Base-by-base conservation (phyloP, 305 asterid species). In the Fraxinus xanthoxyloides region DNA sequence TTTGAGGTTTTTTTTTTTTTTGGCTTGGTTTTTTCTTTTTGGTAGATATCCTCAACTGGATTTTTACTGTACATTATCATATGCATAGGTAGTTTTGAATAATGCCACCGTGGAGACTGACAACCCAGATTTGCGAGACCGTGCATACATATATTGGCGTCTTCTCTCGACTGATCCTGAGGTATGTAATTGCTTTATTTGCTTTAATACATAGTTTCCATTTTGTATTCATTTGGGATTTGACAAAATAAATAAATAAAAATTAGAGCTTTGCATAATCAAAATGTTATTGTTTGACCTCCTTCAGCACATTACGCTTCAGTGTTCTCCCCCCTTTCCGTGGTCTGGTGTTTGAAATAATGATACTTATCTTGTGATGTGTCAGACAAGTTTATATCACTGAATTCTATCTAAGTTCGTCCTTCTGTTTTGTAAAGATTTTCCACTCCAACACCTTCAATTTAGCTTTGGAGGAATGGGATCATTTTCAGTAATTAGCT, bases 91-190 rank as follows among this genome's bases (percentile, higher is more conserved):
- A 82, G 99, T 96, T 82, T 86, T 96, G 89, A 94, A 94, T 85
- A 94, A 96, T 85, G 99, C 99, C 77, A 96, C 99, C 77, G 96
- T 93, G 85, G 99, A 96, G 89, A 94, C 98, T 77, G 98, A 96
- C 84, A 96, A 96, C 77, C 99, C 99, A 59, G 99, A 96, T 90
- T 91, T 96, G 87, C 90, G 99, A 82, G 99, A 96, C 87, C 97
- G 99, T 82, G 99, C 99, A 51, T 96, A 94, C 86, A 96, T 96
- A 84, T 96, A 96, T 87, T 96, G 99, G 99, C 98, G 99, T 77
- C 98, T 96, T 84, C 97, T 96, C 72, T 96, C 99, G 72, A 93
- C 98, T 65, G 99, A 96, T 85, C 99, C 99, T 12, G 99, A 96
- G 98, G 99, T 96, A 86, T 69, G 91, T 89, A 73, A 85, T 83